These are phyloP conservation scores for Agaricus blazei DNA, from an alignment of 768 basidiomycete species.

Conservation along the genomic window DNA sequence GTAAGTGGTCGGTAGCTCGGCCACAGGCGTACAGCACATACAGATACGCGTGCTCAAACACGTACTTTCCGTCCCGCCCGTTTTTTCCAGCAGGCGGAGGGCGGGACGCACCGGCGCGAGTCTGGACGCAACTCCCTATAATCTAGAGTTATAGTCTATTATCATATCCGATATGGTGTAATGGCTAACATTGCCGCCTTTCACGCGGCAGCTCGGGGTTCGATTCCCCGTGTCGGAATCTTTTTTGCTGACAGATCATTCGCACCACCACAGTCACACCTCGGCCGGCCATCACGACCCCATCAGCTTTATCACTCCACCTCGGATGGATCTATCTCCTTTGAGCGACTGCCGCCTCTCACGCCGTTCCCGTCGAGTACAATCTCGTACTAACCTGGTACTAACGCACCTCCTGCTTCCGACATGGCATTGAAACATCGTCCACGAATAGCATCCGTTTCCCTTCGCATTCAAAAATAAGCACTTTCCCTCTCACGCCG, in stretches of 20 bases:
- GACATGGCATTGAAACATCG: too few species aligned
- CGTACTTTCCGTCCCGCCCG: too few species aligned
- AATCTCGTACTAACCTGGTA: neutral
- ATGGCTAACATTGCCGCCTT: slow-evolving; percentile 55
- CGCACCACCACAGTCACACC: neutral
- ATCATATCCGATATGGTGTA: slow-evolving; percentile 41
- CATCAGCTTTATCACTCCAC: neutral
- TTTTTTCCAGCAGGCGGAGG: neutral
- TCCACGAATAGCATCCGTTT: too few species aligned
- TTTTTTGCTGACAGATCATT: neutral
- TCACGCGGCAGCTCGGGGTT: slow-evolving; percentile 37
- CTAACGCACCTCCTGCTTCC: too few species aligned
- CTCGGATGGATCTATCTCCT: neutral
- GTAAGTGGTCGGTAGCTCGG: too few species aligned
- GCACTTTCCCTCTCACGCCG: too few species aligned
- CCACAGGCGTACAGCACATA: too few species aligned
- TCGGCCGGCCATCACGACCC: too few species aligned
- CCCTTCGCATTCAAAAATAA: too few species aligned
- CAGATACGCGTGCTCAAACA: too few species aligned
- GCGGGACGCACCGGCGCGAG: too few species aligned
- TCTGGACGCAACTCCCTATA: neutral
- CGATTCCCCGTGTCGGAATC: slow-evolving; percentile 25
- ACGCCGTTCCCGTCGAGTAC: neutral
- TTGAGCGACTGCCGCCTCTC: neutral
- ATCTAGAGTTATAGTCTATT: neutral